Conservation (phyloP, 2,329 filamentous ascomycete genomes). For the Nemania abortiva region DNA sequence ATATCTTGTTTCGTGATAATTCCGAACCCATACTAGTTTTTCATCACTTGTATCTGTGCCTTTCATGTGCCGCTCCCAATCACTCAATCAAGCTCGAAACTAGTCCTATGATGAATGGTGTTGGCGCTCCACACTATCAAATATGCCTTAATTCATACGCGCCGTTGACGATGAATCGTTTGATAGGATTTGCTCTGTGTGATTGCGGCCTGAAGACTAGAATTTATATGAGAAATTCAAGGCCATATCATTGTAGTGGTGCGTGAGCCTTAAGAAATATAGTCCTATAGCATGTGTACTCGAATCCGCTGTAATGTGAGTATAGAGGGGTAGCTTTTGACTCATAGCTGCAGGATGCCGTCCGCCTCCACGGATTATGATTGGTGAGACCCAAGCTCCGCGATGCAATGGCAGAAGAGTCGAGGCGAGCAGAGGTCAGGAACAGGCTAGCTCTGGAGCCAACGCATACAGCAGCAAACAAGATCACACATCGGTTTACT, state of each 20-base stretch:
- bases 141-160: background rate
- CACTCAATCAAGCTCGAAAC: background rate
- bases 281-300: background rate
- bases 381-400: slow-evolving; percentile 9
- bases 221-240: background rate
- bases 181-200: background rate
- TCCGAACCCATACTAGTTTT: too few relatives aligned
- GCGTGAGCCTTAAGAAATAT: background rate
- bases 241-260: too few relatives aligned
- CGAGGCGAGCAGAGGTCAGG: slow-evolving; percentile 9
- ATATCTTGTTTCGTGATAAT: too few relatives aligned
- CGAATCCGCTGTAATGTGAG: background rate
- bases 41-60: background rate
- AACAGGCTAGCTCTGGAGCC: slow-evolving; percentile 24
- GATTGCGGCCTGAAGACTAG: background rate
- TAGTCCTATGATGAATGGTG: background rate
- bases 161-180: background rate
- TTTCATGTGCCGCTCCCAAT: background rate
- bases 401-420: background rate
- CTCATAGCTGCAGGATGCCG: slow-evolving; percentile 12
- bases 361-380: background rate
- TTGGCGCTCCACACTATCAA: background rate
- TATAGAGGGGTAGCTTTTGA: slow-evolving; percentile 18
- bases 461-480: slow-evolving; percentile 20
- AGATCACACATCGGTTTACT: background rate